Percentiles rank a stretch among this genome's conserved stretches.
phyloP scores from a whole-genome alignment of 805 yeast genomes.

The Yarrowia sp. region DNA sequence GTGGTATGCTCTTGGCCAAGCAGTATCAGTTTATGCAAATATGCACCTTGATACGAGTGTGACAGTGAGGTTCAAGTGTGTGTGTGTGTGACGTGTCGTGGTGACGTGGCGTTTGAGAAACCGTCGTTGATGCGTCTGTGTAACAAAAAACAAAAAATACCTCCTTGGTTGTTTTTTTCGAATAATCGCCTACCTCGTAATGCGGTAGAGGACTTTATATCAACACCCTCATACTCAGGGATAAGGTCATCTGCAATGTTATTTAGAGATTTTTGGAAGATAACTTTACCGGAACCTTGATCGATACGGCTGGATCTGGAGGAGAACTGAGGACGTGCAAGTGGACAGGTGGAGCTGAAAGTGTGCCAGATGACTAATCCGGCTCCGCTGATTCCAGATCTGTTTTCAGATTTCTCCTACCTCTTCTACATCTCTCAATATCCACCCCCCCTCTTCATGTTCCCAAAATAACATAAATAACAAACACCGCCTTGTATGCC shows the following conservation, averaged over 20 bases:
- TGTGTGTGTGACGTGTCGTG: background rate
- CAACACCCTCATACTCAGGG: background rate
- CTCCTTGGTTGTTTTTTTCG: too few relatives aligned
- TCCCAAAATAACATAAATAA: background rate
- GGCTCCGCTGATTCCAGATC: background rate
- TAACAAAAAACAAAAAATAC: too few relatives aligned
- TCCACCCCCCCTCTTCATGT: too few relatives aligned
- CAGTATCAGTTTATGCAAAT: slow-evolving; percentile 8
- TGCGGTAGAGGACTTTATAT: too few relatives aligned
- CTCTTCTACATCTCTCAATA: background rate
- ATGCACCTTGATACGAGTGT: background rate
- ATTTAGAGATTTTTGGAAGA: slow-evolving; percentile 16
- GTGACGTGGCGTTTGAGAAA: too few relatives aligned
- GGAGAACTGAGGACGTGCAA: too few relatives aligned
- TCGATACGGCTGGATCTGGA: background rate
- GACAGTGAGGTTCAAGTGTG: too few relatives aligned
- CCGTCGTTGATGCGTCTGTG: too few relatives aligned
- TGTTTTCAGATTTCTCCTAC: background rate
- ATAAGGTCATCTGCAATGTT: slow-evolving; percentile 21
- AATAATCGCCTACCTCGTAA: too few relatives aligned
- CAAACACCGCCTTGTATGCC: background rate
- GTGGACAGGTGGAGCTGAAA: too few relatives aligned
- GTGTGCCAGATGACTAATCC: background rate
- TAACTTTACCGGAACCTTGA: slow-evolving; percentile 10
- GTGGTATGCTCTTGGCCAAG: background rate